Evolutionary conservation across 1,139 yeast genomes (phyloP), one percentile per base, ranked within the genome.

Genomic region (Groenewaldozyma auringiensis): DNA sequence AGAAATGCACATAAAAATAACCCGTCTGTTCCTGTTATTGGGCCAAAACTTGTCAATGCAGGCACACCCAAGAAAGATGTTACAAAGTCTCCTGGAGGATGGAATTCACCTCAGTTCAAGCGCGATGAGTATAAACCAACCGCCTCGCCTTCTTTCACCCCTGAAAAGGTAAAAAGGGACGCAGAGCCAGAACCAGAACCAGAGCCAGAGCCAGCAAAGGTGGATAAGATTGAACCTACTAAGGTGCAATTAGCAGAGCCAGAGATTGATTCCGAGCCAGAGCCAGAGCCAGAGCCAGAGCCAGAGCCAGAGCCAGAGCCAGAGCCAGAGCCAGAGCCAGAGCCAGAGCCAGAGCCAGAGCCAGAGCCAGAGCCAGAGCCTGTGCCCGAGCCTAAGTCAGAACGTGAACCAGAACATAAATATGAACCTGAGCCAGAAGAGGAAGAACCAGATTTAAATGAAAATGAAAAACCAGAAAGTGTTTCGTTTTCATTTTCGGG

Each of bases 1-100:
- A 69, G 95, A 47, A 70, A 76, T 51, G 76, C 79, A 1, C 74
- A 76, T 52, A 66, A 68, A 47, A 66, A 68, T 40, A 68, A 77
- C 59, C 69, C 75, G 2, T 52, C 57, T 9, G 64, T 67, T 17
- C 76, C 74, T 0, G 72, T 74, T 1, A 63, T 78, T 27, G 83
- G 83, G 0, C 83, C 82, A 2, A 58, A 63, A 35, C 56, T 70
- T 22, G 63, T 63, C 56, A 63, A 3, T 56, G 55, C 32, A 45
- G 47, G 9, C 51, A 50, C 67, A 41, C 36, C 36, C 18, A 33
- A 33, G 36, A 33, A 33, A 14, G 36, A 33, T n/a, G 4, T 33
- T 11, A 17, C 36, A 11, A 33, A 33, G 13, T n/a, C 16, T 33
- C 37, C 20, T 9, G 37, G 37, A 8, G 37, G 37, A 6, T 17